Percentiles rank a stretch among this genome's conserved stretches.
These are phyloP conservation scores for Auriscalpium vulgare DNA, from an alignment of 768 basidiomycete species.

Conservation along the genomic window DNA sequence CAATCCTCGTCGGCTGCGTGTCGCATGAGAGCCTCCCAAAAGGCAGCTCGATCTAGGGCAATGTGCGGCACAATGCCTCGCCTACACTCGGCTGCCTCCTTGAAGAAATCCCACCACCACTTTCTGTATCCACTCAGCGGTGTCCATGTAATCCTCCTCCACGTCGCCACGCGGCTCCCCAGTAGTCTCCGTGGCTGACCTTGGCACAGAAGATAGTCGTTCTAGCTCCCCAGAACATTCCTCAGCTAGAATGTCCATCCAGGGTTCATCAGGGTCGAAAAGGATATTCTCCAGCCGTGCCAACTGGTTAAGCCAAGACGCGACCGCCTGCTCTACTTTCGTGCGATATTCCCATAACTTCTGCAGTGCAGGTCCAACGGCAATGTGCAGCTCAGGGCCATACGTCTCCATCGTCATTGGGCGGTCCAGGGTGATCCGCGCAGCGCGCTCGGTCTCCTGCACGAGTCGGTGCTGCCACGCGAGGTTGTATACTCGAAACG, in stretches of 20 bases:
- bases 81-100: not conserved
- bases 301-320: too few relatives aligned
- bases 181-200: too few relatives aligned
- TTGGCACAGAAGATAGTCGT: too few relatives aligned
- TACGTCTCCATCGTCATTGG: not conserved
- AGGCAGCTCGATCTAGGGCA: not conserved
- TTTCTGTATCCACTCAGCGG: not conserved
- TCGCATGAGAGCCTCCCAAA: not conserved
- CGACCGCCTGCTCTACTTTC: not conserved
- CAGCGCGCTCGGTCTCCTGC: not conserved
- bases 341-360: not conserved
- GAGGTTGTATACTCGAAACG: not conserved
- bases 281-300: not conserved
- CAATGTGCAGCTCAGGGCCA: not conserved
- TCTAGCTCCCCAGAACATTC: too few relatives aligned
- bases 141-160: not conserved
- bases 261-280: not conserved
- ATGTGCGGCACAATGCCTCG: not conserved
- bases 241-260: not conserved
- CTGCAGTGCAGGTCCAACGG: not conserved
- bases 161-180: not conserved
- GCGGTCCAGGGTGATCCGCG: not conserved
- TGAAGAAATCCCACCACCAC: not conserved
- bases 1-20: not conserved
- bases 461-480: not conserved